phyloP scores from a whole-genome alignment of 768 basidiomycete genomes.

The Hypsizygus marmoreus region DNA sequence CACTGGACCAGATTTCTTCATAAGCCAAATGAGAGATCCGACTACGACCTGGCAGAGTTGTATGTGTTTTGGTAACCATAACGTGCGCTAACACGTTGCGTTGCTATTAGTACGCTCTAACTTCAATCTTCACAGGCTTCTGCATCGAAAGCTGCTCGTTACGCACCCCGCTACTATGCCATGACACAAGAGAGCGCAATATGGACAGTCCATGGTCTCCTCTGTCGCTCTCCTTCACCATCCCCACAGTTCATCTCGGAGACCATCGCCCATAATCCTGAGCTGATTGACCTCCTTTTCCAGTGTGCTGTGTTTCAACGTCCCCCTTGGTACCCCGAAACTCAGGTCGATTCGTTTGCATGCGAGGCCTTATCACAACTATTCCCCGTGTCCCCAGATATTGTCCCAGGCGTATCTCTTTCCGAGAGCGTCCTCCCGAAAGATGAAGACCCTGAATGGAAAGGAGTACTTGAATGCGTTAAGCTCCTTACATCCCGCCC shows the following conservation, averaged over 20 bases:
- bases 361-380: conserved; percentile 26
- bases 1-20: conserved; percentile 22
- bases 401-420: conserved; percentile 24
- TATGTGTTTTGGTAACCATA: conserved; percentile 12
- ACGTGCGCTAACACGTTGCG: conserved; percentile 1
- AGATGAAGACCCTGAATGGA: conserved; percentile 22
- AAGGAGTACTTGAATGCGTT: conserved; percentile 20
- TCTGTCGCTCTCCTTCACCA: conserved; percentile 18
- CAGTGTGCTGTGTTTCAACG: conserved; percentile 24
- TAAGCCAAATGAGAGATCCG: conserved; percentile 18
- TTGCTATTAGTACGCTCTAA: background rate
- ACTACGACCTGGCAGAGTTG: conserved; percentile 29
- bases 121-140: conserved; percentile 14
- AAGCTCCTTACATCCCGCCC: conserved; percentile 26
- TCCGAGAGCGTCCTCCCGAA: conserved; percentile 8
- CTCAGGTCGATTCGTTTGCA: conserved; percentile 20
- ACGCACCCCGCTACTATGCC: conserved; percentile 28
- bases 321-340: conserved; percentile 29
- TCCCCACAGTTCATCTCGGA: conserved; percentile 16
- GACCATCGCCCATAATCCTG: conserved; percentile 23
- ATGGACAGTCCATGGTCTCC: conserved; percentile 20
- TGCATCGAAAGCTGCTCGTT: conserved; percentile 16
- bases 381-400: conserved; percentile 20
- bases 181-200: conserved; percentile 27
- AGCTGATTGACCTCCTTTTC: conserved; percentile 24